Conservation (phyloP, 805 yeast genomes). For the Starmerella ratchasimensis region DNA sequence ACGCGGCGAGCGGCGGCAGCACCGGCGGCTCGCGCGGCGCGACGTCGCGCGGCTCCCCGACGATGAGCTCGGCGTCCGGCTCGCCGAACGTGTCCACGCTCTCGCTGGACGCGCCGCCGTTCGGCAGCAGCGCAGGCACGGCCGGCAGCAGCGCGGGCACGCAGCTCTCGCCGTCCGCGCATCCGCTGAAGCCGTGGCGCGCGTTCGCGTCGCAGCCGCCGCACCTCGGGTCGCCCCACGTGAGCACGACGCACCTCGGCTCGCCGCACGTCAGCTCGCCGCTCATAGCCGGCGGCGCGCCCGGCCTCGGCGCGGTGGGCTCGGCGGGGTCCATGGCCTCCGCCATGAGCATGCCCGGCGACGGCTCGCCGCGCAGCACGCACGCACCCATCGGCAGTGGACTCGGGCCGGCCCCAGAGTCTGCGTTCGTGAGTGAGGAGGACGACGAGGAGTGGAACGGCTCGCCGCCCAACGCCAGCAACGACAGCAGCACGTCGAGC, state of each 20-base stretch:
- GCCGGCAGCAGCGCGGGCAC: not conserved
- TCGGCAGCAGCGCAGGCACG: too few relatives aligned
- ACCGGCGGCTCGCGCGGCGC: too few relatives aligned
- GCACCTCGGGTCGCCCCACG: too few relatives aligned
- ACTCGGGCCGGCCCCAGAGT: conserved; percentile 16
- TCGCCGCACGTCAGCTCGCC: not conserved
- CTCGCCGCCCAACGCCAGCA: too few relatives aligned
- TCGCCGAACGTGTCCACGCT: conserved; percentile 6
- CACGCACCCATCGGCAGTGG: conserved; percentile 6
- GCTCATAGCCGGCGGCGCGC: not conserved
- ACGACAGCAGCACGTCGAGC: too few relatives aligned
- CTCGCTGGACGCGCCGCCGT: conserved; percentile 4
- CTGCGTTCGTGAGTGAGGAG: too few relatives aligned
- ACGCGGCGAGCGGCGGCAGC: too few relatives aligned
- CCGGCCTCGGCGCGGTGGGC: not conserved
- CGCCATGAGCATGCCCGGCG: not conserved
- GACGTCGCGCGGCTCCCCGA: conserved; percentile 8
- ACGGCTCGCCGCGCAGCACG: not conserved
- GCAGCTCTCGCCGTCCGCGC: conserved; percentile 12
- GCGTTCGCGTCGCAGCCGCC: too few relatives aligned
- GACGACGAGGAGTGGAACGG: too few relatives aligned
- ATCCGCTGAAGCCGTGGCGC: conserved; percentile 14
- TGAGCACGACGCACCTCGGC: not conserved
- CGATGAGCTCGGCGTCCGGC: conserved; percentile 2
- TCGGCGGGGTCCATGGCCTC: too few relatives aligned